These are phyloP conservation scores for Erigeron canadensis DNA, from an alignment of 129 eudicot species.

Conservation along the genomic window DNA sequence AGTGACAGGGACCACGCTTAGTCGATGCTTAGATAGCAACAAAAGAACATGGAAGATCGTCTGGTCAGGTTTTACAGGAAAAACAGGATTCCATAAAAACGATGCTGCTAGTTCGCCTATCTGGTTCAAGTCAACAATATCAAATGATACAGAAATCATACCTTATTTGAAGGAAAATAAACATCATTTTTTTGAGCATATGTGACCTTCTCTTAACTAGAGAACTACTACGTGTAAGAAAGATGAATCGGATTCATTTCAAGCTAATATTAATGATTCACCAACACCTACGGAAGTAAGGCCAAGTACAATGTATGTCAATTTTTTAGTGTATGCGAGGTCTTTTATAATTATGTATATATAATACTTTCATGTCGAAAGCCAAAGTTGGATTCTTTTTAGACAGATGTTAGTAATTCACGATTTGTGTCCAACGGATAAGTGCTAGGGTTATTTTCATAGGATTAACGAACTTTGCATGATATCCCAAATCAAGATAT, in stretches of 20 bases:
- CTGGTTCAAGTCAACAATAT: constrained; percentile 32
- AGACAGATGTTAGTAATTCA: no score
- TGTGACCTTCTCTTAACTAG: not conserved
- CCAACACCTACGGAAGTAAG: not conserved
- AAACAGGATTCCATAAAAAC: constrained; percentile 54
- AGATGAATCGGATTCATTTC: not conserved
- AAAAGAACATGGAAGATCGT: constrained; percentile 47
- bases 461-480: no score
- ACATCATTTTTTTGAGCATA: not conserved
- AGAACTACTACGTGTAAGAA: not conserved
- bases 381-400: no score
- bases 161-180: constrained; percentile 2
- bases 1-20: constrained; percentile 40
- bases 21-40: constrained; percentile 43
- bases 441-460: no score
- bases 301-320: not conserved
- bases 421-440: no score
- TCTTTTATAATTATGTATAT: no score
- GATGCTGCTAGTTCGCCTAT: constrained; percentile 53
- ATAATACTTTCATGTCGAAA: no score
- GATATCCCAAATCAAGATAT: no score
- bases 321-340: no score
- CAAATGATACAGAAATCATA: constrained; percentile 11
- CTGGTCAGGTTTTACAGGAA: constrained; percentile 43
- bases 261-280: constrained; percentile 10